These are phyloP conservation scores for Glycine latifolia DNA, from an alignment of 306 rosid genomes.

Conservation along the genomic window DNA sequence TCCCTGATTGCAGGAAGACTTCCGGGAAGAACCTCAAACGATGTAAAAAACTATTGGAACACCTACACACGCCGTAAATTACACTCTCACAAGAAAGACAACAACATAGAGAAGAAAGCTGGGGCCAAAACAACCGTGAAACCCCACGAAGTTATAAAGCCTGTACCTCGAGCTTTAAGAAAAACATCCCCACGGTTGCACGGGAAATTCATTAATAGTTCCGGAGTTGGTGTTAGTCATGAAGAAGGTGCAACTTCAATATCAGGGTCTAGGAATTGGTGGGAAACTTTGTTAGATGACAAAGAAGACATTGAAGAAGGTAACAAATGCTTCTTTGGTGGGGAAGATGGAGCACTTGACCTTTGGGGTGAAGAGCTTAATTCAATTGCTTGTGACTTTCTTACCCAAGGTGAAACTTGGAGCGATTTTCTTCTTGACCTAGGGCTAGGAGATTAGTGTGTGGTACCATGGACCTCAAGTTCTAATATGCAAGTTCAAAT, in stretches of 20 bases:
- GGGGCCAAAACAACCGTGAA: not conserved
- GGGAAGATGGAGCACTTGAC: not conserved
- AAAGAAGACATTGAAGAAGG: not conserved
- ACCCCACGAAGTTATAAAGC: constrained; percentile 16
- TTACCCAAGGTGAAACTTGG: not conserved
- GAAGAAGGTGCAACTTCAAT: not conserved
- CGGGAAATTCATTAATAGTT: not conserved
- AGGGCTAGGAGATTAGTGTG: not conserved
- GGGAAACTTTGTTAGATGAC: constrained; percentile 9
- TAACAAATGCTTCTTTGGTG: not conserved
- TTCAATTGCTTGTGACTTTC: not conserved
- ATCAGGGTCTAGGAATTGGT: not conserved
- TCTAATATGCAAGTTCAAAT: too few species aligned
- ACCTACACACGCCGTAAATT: constrained; percentile 5
- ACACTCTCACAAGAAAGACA: not conserved
- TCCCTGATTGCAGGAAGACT: constrained; percentile 53
- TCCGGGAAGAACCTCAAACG: constrained; percentile 51
- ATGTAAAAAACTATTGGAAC: constrained; percentile 53
- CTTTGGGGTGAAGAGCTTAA: not conserved
- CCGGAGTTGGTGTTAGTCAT: not conserved
- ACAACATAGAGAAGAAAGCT: not conserved
- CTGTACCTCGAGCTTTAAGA: constrained; percentile 31
- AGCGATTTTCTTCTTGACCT: not conserved
- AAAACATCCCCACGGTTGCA: not conserved
- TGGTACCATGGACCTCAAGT: not conserved